A percentile compares a stretch with the other conserved stretches of the same genome.
Conservation (phyloP, 192 early-diverging fungal species). For the Phycomyces nitens region DNA sequence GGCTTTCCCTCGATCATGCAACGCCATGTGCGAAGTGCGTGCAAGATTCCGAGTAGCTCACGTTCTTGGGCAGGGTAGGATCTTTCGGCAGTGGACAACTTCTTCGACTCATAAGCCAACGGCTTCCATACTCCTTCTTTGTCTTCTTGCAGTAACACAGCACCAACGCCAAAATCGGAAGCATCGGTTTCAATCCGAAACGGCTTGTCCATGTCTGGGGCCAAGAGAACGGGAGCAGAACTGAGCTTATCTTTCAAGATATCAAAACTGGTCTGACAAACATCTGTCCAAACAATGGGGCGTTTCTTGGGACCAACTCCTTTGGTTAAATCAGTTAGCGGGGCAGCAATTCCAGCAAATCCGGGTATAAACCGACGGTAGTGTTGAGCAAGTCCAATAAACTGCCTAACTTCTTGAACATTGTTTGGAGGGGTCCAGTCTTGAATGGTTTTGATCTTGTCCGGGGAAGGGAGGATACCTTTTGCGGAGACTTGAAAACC, state of each 20-base stretch:
- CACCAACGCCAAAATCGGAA: constrained; percentile 3
- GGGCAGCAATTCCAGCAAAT: constrained; percentile 19
- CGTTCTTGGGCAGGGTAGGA: constrained; percentile 23
- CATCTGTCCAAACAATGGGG: constrained; percentile 1
- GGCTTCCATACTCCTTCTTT: constrained; percentile 5
- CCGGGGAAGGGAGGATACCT: constrained; percentile 20
- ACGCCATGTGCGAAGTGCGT: constrained; percentile 12
- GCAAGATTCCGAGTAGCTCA: constrained; percentile 8
- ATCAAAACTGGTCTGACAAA: constrained; percentile 4
- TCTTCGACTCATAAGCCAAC: constrained; percentile 31
- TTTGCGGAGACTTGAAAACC: constrained; percentile 28
- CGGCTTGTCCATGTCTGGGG: constrained; percentile 9
- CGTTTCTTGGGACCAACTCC: background rate
- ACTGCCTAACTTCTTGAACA: constrained; percentile 16
- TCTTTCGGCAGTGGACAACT: constrained; percentile 23
- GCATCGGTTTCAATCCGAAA: constrained; percentile 7
- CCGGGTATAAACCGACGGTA: constrained; percentile 22
- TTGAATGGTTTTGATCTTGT: constrained; percentile 22
- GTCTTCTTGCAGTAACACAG: constrained; percentile 3
- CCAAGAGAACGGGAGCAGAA: background rate
- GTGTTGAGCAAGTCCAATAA: constrained; percentile 26
- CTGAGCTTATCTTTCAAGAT: background rate
- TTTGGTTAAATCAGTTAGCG: constrained; percentile 10
- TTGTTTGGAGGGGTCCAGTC: constrained; percentile 19
- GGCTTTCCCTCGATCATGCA: constrained; percentile 6